Evolutionary conservation across 176 grass and related monocot genomes (phyloP).

Genomic region (Oryza punctata): DNA sequence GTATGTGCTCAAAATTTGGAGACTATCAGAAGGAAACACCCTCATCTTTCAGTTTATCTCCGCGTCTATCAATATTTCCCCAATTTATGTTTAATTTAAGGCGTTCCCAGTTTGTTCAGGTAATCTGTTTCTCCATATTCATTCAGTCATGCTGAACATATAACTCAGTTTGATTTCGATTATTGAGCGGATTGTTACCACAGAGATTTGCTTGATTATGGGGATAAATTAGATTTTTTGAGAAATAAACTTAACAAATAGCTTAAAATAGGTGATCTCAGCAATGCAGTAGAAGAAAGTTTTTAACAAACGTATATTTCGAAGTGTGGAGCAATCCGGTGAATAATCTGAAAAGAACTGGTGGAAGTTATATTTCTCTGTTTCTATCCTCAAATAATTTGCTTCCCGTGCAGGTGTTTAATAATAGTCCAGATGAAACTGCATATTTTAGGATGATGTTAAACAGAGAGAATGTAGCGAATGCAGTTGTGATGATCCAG

Average conservation of each 20-base stretch:
- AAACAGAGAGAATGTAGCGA: constrained; percentile 68
- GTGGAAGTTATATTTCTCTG: not conserved
- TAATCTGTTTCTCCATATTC: constrained; percentile 32
- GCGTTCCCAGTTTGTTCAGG: constrained; percentile 96
- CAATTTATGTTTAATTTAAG: constrained; percentile 94
- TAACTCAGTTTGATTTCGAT: too few species aligned
- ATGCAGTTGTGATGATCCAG: constrained; percentile 90
- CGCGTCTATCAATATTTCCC: constrained; percentile 85
- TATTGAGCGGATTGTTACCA: too few species aligned
- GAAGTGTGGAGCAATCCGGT: too few species aligned
- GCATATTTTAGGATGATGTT: constrained; percentile 92
- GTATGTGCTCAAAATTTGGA: constrained; percentile 87
- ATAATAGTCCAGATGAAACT: constrained; percentile 92
- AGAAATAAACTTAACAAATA: too few species aligned
- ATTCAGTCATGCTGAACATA: constrained; percentile 20
- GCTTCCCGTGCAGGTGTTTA: constrained; percentile 68
- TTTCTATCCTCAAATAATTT: constrained; percentile 33
- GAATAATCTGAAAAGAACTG: not conserved
- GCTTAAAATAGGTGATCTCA: too few species aligned
- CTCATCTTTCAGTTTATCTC: constrained; percentile 88
- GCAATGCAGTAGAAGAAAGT: too few species aligned
- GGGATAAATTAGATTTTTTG: too few species aligned
- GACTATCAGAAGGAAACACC: constrained; percentile 91
- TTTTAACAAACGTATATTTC: too few species aligned
- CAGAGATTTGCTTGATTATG: too few species aligned